These are phyloP conservation scores for Suillus subalutaceus DNA, from an alignment of 768 basidiomycete species.

Conservation along the genomic window DNA sequence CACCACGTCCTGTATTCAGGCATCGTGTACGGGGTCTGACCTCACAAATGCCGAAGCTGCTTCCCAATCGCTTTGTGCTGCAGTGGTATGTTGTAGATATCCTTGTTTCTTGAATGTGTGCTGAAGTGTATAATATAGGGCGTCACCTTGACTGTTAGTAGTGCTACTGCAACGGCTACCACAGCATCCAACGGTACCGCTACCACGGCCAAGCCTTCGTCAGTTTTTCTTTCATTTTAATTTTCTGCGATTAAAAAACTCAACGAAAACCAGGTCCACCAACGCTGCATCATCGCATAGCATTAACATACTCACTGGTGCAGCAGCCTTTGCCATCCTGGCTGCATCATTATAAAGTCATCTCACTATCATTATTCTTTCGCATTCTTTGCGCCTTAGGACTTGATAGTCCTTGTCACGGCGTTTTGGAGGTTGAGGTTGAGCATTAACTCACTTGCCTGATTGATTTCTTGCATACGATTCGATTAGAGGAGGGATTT, in stretches of 20 bases:
- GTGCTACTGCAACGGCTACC: slow-evolving; percentile 27
- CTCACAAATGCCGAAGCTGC: slow-evolving; percentile 43
- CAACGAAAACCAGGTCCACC: not conserved
- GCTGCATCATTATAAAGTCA: slow-evolving; percentile 17
- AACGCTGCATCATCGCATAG: slow-evolving; percentile 12
- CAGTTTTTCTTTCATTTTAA: slow-evolving; percentile 7
- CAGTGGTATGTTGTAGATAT: slow-evolving; percentile 46
- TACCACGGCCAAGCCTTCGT: slow-evolving; percentile 12
- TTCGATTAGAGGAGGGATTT: not conserved
- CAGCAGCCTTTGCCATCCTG: slow-evolving; percentile 16
- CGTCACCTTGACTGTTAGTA: slow-evolving; percentile 47
- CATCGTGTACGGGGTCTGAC: slow-evolving; percentile 50
- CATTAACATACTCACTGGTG: slow-evolving; percentile 17
- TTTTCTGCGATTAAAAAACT: not conserved
- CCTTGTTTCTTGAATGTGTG: slow-evolving; percentile 6
- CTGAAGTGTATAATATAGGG: slow-evolving; percentile 40
- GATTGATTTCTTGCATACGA: not conserved
- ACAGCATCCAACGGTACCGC: slow-evolving; percentile 20
- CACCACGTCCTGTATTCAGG: slow-evolving; percentile 51
- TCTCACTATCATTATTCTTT: slow-evolving; percentile 5
- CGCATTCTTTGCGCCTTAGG: slow-evolving; percentile 2
- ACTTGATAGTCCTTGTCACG: not conserved
- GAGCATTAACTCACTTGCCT: not conserved
- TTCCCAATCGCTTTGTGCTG: slow-evolving; percentile 47
- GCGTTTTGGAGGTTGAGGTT: not conserved